Evolutionary conservation across 140 eudicot genomes (phyloP).

Genomic region (Erigeron philadelphicus): DNA sequence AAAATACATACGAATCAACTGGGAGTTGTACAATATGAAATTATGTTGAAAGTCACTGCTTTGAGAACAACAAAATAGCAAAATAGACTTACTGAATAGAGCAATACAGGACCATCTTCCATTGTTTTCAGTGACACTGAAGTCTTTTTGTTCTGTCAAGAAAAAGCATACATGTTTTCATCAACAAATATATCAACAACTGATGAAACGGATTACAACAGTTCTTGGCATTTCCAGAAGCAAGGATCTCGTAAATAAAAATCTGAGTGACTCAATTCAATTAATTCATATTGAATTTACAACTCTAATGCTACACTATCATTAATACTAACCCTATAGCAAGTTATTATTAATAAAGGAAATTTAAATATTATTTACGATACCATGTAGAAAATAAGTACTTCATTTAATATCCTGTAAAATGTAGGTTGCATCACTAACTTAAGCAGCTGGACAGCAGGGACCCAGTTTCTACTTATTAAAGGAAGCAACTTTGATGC

Average conservation of each 20-base stretch:
- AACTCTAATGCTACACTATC: too few species aligned
- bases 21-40: background rate
- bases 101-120: constrained; percentile 95
- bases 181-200: background rate
- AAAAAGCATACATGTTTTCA: background rate
- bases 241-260: too few species aligned
- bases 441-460: background rate
- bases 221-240: too few species aligned
- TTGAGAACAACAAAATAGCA: constrained; percentile 15
- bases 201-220: background rate
- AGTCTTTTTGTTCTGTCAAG: constrained; percentile 71
- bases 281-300: too few species aligned
- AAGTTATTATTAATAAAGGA: too few species aligned
- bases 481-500: background rate
- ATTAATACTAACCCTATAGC: too few species aligned
- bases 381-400: too few species aligned
- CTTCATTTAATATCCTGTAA: too few species aligned
- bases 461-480: background rate
- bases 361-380: too few species aligned
- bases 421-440: background rate
- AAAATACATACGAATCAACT: background rate
- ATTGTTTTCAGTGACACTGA: constrained; percentile 79
- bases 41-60: background rate
- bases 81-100: constrained; percentile 59
- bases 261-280: too few species aligned